phyloP scores from a whole-genome alignment of 2,329 filamentous ascomycete genomes.

The Sphaerostilbella broomeana region DNA sequence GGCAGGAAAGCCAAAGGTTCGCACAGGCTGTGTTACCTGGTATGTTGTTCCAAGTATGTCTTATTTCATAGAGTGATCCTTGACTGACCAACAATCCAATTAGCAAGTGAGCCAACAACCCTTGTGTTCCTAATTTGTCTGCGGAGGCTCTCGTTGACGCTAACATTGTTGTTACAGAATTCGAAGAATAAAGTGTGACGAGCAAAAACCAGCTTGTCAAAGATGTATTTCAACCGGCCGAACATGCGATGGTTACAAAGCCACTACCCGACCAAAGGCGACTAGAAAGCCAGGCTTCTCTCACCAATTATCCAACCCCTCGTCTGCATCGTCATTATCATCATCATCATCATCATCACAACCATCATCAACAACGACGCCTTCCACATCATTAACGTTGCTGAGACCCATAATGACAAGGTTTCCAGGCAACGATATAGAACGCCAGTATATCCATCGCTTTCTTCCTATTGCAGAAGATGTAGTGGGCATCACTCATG shows the following conservation, averaged over 20 bases:
- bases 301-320: slow-evolving; percentile 8
- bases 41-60: slow-evolving; percentile 19
- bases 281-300: slow-evolving; percentile 4
- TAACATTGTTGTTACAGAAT: slow-evolving; percentile 19
- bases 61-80: background rate
- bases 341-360: slow-evolving; percentile 3
- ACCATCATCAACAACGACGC: slow-evolving; percentile 3
- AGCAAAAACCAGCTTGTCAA: slow-evolving; percentile 28
- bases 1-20: slow-evolving; percentile 33
- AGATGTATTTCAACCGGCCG: slow-evolving; percentile 29
- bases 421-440: slow-evolving; percentile 29
- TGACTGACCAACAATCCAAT: slow-evolving; percentile 9
- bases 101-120: slow-evolving; percentile 6
- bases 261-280: slow-evolving; percentile 7
- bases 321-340: slow-evolving; percentile 1
- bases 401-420: slow-evolving; percentile 29
- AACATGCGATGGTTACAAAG: slow-evolving; percentile 31
- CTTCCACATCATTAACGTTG: slow-evolving; percentile 4
- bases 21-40: slow-evolving; percentile 36
- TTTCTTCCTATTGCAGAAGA: slow-evolving; percentile 27
- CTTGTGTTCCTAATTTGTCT: background rate
- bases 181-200: slow-evolving; percentile 31
- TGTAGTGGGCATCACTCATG: slow-evolving; percentile 23
- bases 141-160: background rate
- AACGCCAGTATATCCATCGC: slow-evolving; percentile 30